Base-by-base conservation (phyloP, 257 asterid genomes). In the Penstemon newberryi region DNA sequence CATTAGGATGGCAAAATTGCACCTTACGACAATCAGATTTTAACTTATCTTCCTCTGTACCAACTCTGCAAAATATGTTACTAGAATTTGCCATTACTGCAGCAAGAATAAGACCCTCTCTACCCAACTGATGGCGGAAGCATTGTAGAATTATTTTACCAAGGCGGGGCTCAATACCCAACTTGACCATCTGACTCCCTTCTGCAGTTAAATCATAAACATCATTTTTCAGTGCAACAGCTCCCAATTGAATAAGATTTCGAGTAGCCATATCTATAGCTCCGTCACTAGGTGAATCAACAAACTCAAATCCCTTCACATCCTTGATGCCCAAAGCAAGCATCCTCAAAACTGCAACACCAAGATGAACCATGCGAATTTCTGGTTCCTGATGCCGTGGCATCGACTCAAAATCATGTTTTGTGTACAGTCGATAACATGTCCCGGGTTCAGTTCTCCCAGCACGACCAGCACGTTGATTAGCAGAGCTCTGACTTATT, bases 401-500 rank as follows among this genome's bases (percentile, higher is more conserved):
- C 99, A 93, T 93, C 0, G 67, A 63, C 73, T 80, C 86, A 75
- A 83, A 90, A 60, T 93, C 96, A 56, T 55, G 61, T 80, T 85
- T 81, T 6, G 83, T 46, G 82, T 88, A 93, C 49, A 93, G 88
- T 69, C 96, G 79, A 78, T 87, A 93, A 74, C 97, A 93, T 40
- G 63, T 83, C 75, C 99, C 99, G 10, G 96, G 87, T 50, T 87
- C 99, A 65, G 99, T 93, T 77, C 97, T 82, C 75, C 99, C 97
- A 66, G 97, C 96, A 70, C 97, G 99, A 8, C 99, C 99, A 39
- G 96, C 89, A 56, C 96, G 86, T 73, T 93, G 99, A 58, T 89
- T 90, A 45, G 99, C 99, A 66, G 99, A 87, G 77, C 99, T 90
- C 89, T 87, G 92, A 79, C 90, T 88, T 73, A 82, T 80, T 66